Evolutionary conservation across 345 rosid species (phyloP), one percentile per base, ranked within the genome.

Genomic region (Citrus inodora): DNA sequence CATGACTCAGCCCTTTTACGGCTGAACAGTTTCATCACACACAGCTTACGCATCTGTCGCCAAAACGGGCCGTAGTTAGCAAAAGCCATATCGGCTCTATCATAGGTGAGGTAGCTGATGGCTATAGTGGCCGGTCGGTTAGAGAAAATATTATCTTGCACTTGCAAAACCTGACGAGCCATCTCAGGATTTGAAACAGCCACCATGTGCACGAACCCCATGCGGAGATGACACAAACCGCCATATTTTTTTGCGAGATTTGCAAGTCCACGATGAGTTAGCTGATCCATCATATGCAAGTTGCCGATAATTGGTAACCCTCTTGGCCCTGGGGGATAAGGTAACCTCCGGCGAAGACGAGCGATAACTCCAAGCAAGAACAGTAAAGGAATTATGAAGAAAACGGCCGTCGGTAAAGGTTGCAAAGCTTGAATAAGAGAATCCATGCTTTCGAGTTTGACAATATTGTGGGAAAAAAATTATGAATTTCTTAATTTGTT

Each of bases 41-140:
- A 91, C 4, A 94, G 88, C 86, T 97, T 97, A 1, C 99, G 83
- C 99, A 94, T 94, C 88, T 94, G 98, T 37, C 99, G 82, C 99
- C 99, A 94, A 62, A 93, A 94, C 1, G 99, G 98, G 0, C 99
- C 99, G 75, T 94, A 97, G 82, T 93, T 91, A 17, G 98, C 95
- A 24, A 97, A 97, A 42, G 99, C 99, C 98, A 97, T 93, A 78
- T 97, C 98, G 2, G 98, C 93, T 11, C 98, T 87, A 68, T 91
- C 90, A 51, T 97, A 97, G 10, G 98, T 94, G n/a, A 97, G 87
- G 76, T 92, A 94, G 69, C 89, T 83, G 63, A 92, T 92, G 79
- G 98, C 98, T 71, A 90, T 84, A 25, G 91, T 93, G 62, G 97
- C 98, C 0, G 99, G 97, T 0, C 99, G 80, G 82, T 97, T 97